A percentile compares a stretch with the other conserved stretches of the same genome.
Conservation (phyloP, 805 yeast species). For the Myxozyma sirexii region DNA sequence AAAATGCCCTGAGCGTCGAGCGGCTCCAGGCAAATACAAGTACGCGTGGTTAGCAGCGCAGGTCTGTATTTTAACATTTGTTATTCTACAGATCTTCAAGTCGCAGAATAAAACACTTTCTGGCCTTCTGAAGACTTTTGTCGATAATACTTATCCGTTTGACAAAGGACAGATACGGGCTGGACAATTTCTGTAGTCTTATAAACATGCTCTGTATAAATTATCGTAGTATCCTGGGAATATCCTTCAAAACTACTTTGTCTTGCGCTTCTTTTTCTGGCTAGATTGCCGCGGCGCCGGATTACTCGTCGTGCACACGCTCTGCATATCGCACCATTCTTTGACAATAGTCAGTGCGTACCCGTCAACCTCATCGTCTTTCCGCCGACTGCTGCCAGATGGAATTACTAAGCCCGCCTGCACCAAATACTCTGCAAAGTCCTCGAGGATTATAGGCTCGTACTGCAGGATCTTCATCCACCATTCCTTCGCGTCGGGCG, state of each 20-base stretch:
- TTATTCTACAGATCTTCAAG: background rate
- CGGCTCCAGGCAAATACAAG: too few species aligned
- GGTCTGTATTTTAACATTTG: background rate
- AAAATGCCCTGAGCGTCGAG: too few species aligned
- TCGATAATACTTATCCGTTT: conserved; percentile 15
- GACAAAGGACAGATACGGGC: conserved; percentile 37
- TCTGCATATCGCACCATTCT: conserved; percentile 31
- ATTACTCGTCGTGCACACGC: conserved; percentile 21
- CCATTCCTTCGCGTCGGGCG: conserved; percentile 22
- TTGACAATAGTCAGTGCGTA: conserved; percentile 3
- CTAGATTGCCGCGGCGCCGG: conserved; percentile 6
- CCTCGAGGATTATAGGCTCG: conserved; percentile 31
- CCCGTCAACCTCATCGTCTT: background rate
- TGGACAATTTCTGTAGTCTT: conserved; percentile 15
- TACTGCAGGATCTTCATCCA: conserved; percentile 29
- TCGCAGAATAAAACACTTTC: conserved; percentile 13
- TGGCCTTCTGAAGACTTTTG: conserved; percentile 37
- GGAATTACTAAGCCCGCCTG: conserved; percentile 5
- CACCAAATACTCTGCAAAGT: conserved; percentile 19
- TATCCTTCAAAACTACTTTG: too few species aligned
- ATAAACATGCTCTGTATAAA: background rate
- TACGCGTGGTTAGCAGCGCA: too few species aligned
- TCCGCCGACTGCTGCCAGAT: background rate
- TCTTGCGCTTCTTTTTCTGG: background rate
- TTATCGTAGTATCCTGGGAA: too few species aligned